Evolutionary conservation across 352 stramenopile genomes (phyloP), one percentile per base, ranked within the genome.

Genomic region (Phytophthora quininea): DNA sequence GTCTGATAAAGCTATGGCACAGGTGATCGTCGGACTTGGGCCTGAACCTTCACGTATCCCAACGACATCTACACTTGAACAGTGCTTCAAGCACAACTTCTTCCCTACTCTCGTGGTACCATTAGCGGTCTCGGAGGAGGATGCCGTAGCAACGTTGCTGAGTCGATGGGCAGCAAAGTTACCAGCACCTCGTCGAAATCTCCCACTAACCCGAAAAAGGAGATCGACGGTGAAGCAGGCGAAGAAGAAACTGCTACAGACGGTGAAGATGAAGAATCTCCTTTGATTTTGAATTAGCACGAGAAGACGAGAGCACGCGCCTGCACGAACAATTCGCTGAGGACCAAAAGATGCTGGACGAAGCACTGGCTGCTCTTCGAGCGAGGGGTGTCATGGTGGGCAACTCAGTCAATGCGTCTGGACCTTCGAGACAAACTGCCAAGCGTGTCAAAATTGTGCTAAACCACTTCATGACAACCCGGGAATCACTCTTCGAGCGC

Each of bases 81-180:
- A 53, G 4, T 88, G 75, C 47, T 85, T 89, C 15, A 57, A 76
- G 54, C 58, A 67, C 2, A 59, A 79, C 27, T n/a, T 90, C 19
- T 84, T 88, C 42, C 82, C 85, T 27, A 60, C 75, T 4, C 56
- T 89, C n/a, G 80, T 90, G 12, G 33, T 91, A 24, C 71, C 85
- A 3, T 38, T 89, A 3, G 49, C 56, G 1, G 42, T 74, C 2
- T 58, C 68, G 0, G 80, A 88, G 54, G 70, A 77, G 0, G 43
- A 68, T 11, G 45, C 56, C 5, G 54, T 87, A 12, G 35, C 68
- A 8, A 46, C 45, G n/a, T 69, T 76, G 46, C 63, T 86, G n/a
- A 38, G n/a, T 31, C 52, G 49, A 31, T 91, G 79, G 82, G 38
- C 51, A 50, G 47, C 50, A 3, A 63, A 50, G 15, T 58, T 78